A percentile compares a stretch with the other conserved stretches of the same genome.
Conservation (phyloP, 2,329 filamentous ascomycete genomes). For the Paracoccidioides brasiliensis region DNA sequence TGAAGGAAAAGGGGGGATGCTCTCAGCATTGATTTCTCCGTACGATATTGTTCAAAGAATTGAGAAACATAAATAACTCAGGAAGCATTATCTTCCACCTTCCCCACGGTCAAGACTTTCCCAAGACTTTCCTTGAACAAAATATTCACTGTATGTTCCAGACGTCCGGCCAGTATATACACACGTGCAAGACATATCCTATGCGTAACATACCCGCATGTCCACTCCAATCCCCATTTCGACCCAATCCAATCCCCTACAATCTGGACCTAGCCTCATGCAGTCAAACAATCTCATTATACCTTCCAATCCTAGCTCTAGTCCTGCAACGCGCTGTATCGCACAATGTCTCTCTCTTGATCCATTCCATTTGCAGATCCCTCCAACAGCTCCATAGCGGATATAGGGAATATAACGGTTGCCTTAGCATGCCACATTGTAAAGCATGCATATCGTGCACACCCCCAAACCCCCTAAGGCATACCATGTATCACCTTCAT, state of each 20-base stretch:
- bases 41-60: not conserved
- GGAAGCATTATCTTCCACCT: not conserved
- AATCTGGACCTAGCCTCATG: not conserved
- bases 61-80: not conserved
- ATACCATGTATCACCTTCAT: not conserved
- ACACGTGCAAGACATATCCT: not conserved
- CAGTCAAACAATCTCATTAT: not conserved
- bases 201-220: not conserved
- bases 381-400: not conserved
- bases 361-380: not conserved
- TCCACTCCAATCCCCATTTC: not conserved
- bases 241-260: not conserved
- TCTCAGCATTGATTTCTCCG: too few species aligned
- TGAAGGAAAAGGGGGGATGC: too few species aligned
- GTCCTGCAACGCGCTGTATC: too few species aligned
- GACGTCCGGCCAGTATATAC: not conserved
- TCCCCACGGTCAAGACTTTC: too few species aligned
- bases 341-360: not conserved
- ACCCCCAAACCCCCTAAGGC: not conserved
- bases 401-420: not conserved
- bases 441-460: not conserved
- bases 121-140: not conserved
- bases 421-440: not conserved
- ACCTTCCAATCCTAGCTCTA: too few species aligned
- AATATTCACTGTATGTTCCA: not conserved